Base-by-base conservation (phyloP, 768 basidiomycete genomes). In the Russula compacta region DNA sequence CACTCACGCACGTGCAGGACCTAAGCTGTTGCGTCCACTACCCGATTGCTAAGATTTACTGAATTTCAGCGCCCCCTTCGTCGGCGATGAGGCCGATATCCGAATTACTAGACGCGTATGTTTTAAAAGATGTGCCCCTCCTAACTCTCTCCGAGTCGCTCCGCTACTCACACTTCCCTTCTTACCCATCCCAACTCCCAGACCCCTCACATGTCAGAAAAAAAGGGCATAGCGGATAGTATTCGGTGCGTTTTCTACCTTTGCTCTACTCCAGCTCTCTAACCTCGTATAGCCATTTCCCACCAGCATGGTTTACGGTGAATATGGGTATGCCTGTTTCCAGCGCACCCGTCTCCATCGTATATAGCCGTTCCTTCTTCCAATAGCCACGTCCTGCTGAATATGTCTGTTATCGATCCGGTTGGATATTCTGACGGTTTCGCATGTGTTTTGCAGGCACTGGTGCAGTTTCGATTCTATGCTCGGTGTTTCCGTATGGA, bases 401-500 rank as follows among this genome's bases (percentile, higher is more conserved):
- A 8, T 29, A 21, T 21, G 19, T 8, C n/a, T 12, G 47, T 21
- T 19, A 19, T 53, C 29, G n/a, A 15, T 39, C n/a, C 10, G 19
- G 39, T 36, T 53, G 21, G 44, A 46, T 35, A n/a, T 63, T 53
- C 44, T 47, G 29, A 49, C 49, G 19, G 11, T 35, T 36, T 42
- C 35, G 14, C 17, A 39, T 39, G n/a, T 39, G 4, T 59, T n/a
- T 42, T 11, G 43, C 48, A 66, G 77, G 81, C 6, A 82, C 81
- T 0, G 82, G 81, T 3, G 73, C 77, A 0, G 72, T 86, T 14
- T 81, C 82, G 62, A 76, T 78, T 40, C 75, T 87, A 38, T 81
- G 85, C 67, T 73, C 77, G 42, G 75, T 68, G 10, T 84, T 83
- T 67, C 86, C 84, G 0, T 87, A 85, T 66, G 79, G 76, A 3